phyloP scores from a whole-genome alignment of 306 rosid genomes.

The Mucuna pruriens region DNA sequence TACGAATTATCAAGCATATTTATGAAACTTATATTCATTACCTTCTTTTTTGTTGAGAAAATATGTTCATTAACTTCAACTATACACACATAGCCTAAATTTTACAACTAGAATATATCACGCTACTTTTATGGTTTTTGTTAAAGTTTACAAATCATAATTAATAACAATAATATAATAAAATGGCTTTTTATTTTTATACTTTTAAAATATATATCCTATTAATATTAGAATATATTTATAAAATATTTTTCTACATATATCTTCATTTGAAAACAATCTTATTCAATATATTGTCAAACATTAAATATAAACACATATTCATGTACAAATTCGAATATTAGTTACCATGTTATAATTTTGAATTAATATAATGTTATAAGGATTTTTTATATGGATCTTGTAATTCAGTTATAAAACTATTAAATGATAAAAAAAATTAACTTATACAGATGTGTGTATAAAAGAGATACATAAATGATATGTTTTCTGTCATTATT shows the following conservation, averaged over 20 bases:
- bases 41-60: neutral
- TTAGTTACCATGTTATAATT: too few species aligned
- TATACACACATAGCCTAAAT: neutral
- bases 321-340: too few species aligned
- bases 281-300: too few species aligned
- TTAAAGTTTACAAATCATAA: neutral
- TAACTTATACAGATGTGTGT: neutral
- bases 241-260: too few species aligned
- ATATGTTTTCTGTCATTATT: neutral
- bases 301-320: too few species aligned
- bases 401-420: neutral
- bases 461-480: neutral
- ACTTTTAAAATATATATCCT: neutral
- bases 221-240: too few species aligned
- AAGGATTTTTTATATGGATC: neutral
- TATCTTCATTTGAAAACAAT: too few species aligned
- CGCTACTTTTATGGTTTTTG: neutral
- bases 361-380: neutral
- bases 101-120: neutral
- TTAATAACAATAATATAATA: neutral
- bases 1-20: neutral
- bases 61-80: neutral
- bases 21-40: neutral
- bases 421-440: neutral
- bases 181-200: neutral